Evolutionary conservation across 768 basidiomycete species (phyloP), one percentile per base, ranked within the genome.

Genomic region (Mycena chlorophos): DNA sequence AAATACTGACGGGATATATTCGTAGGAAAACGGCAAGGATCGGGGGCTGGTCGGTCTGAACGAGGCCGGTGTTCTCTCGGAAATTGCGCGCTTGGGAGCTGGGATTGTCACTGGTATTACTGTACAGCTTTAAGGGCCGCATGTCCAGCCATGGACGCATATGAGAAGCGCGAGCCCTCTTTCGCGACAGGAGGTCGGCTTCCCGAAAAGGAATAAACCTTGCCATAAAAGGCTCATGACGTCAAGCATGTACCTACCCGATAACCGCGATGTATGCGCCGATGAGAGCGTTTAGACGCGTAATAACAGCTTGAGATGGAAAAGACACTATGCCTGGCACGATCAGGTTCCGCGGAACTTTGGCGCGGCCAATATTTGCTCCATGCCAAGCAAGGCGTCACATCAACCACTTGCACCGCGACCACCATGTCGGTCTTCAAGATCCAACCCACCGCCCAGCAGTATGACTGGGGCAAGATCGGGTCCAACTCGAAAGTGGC

Each of bases 381-480:
- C n/a, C n/a, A n/a, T n/a, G n/a, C n/a, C n/a, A n/a, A 34, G 31
- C 31, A 34, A 34, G 17, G 31, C 31, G 31, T 17, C 31, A 34
- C 31, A 34, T 34, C 31, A 34, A 8, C 31, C 17, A 8, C 31
- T 34, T 34, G 10, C 31, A 8, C 27, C 37, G 26, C 25, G 5
- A 30, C 60, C 14, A 4, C 23, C 45, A 46, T 46, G 45, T 46
- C 73, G 1, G 85, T 93, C 16, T 94, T 97, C 76, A 89, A 87
- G 70, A 80, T 98, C 64, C 64, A 78, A 4, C 91, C 93, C 2
- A 95, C 92, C 5, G 82, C 85, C 1, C 94, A 98, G 68, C 81
- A 85, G 57, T 98, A 98, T 68, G 92, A 94, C 67, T 99, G 96
- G 96, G 96, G 96, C 19, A 94, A 91, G 75, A 73, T 83, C 16